Evolutionary conservation across 2,329 filamentous ascomycete genomes (phyloP).

Genomic region (Fusarium xyrophilum): DNA sequence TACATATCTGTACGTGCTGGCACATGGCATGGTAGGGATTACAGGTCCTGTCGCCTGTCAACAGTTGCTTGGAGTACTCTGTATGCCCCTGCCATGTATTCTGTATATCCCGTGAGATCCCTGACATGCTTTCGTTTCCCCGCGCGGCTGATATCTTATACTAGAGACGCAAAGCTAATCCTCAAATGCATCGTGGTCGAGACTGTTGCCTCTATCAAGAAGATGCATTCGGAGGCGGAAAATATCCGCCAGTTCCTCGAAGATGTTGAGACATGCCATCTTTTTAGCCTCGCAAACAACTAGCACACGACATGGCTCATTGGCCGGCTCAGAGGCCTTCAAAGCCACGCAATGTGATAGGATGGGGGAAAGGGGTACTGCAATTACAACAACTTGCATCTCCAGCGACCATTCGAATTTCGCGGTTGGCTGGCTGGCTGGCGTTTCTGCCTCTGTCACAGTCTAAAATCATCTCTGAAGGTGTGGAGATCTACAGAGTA

Average conservation of each 20-base stretch:
- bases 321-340: constrained; percentile 2
- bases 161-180: constrained; percentile 28
- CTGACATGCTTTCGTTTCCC: constrained; percentile 10
- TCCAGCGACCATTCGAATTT: neutral
- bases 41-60: neutral
- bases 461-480: constrained; percentile 13
- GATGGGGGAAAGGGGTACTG: constrained; percentile 2
- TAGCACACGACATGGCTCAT: constrained; percentile 5
- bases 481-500: constrained; percentile 7
- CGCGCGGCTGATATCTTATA: constrained; percentile 6
- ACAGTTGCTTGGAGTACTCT: neutral
- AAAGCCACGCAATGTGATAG: constrained; percentile 15
- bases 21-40: neutral
- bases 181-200: constrained; percentile 20
- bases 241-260: neutral
- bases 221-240: constrained; percentile 9
- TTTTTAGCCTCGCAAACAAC: constrained; percentile 3
- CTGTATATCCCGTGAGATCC: constrained; percentile 12
- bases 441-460: neutral
- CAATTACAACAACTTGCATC: neutral
- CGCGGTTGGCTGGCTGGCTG: neutral
- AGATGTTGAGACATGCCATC: constrained; percentile 16
- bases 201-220: constrained; percentile 18
- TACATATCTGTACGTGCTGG: neutral
- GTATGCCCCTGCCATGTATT: neutral